Evolutionary conservation across 179 eudicot species (phyloP).

Genomic region (Spergularia azorica): DNA sequence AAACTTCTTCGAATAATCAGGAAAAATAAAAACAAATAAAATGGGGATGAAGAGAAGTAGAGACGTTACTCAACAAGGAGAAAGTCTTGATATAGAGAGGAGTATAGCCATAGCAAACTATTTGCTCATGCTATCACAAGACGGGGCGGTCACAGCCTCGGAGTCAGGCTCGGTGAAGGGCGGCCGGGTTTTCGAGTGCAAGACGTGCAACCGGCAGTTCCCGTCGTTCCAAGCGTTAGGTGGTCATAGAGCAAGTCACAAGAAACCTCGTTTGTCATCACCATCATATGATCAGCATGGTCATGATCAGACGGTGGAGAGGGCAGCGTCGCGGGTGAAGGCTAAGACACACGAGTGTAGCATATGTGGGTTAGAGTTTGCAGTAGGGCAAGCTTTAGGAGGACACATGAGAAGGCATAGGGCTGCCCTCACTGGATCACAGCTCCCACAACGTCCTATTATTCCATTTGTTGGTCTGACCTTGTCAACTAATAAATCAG

Average conservation of each 20-base stretch:
- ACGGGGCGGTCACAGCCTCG: not conserved
- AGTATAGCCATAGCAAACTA: constrained; percentile 32
- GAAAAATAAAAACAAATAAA: not conserved
- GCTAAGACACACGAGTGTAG: constrained; percentile 27
- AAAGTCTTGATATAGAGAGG: constrained; percentile 9
- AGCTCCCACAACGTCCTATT: not conserved
- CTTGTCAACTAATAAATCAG: not conserved
- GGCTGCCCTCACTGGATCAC: constrained; percentile 20
- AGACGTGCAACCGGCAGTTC: constrained; percentile 30
- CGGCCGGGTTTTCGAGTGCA: constrained; percentile 29
- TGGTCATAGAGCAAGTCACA: constrained; percentile 37
- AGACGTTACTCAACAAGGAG: constrained; percentile 6
- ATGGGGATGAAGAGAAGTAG: constrained; percentile 27
- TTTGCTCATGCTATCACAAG: constrained; percentile 16
- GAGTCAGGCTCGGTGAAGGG: not conserved
- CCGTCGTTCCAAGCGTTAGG: constrained; percentile 34
- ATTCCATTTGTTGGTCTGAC: not conserved
- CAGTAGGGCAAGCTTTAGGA: constrained; percentile 30
- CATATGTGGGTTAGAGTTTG: constrained; percentile 30
- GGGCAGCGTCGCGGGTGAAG: not conserved
- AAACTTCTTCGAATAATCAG: not conserved
- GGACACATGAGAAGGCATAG: constrained; percentile 36
- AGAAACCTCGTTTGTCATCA: constrained; percentile 11
- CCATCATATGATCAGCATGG: not conserved
- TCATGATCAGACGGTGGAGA: not conserved